Evolutionary conservation across 2,329 filamentous ascomycete genomes (phyloP).

Genomic region (Colletotrichum truncatum): DNA sequence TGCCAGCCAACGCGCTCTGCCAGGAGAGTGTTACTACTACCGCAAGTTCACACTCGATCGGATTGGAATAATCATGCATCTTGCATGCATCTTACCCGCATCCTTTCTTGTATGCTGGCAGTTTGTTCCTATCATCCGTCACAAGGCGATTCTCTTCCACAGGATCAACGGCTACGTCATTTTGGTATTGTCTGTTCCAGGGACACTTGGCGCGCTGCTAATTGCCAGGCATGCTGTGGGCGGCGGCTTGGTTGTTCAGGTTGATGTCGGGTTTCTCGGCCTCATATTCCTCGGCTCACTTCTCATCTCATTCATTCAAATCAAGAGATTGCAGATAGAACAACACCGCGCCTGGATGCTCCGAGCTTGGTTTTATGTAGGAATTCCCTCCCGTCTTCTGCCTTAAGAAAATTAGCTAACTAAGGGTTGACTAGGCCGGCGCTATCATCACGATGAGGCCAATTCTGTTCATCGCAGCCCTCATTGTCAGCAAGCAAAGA

Average conservation of each 20-base stretch:
- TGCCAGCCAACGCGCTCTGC: slow-evolving; percentile 30
- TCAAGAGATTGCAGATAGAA: slow-evolving; percentile 67
- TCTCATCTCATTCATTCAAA: slow-evolving; percentile 59
- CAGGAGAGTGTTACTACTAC: slow-evolving; percentile 54
- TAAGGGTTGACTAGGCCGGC: slow-evolving; percentile 46
- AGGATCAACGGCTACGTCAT: slow-evolving; percentile 67
- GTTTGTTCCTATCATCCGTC: slow-evolving; percentile 55
- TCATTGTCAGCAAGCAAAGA: slow-evolving; percentile 43
- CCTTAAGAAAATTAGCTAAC: not conserved
- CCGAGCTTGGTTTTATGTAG: slow-evolving; percentile 59
- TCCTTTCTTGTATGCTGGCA: slow-evolving; percentile 52
- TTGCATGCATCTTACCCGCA: slow-evolving; percentile 52
- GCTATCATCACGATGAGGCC: slow-evolving; percentile 62
- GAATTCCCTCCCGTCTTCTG: slow-evolving; percentile 20
- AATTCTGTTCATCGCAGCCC: slow-evolving; percentile 52
- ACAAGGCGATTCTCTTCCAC: slow-evolving; percentile 61
- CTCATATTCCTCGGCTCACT: slow-evolving; percentile 53
- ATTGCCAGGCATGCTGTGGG: slow-evolving; percentile 60
- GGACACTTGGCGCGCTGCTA: slow-evolving; percentile 59
- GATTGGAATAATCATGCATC: slow-evolving; percentile 54
- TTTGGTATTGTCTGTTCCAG: slow-evolving; percentile 53
- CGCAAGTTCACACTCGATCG: slow-evolving; percentile 35
- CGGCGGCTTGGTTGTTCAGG: slow-evolving; percentile 58
- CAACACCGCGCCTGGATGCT: slow-evolving; percentile 72
- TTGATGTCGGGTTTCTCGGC: slow-evolving; percentile 48